Base-by-base conservation (phyloP, 2,329 filamentous ascomycete genomes). In the Lecanicillium sp. region DNA sequence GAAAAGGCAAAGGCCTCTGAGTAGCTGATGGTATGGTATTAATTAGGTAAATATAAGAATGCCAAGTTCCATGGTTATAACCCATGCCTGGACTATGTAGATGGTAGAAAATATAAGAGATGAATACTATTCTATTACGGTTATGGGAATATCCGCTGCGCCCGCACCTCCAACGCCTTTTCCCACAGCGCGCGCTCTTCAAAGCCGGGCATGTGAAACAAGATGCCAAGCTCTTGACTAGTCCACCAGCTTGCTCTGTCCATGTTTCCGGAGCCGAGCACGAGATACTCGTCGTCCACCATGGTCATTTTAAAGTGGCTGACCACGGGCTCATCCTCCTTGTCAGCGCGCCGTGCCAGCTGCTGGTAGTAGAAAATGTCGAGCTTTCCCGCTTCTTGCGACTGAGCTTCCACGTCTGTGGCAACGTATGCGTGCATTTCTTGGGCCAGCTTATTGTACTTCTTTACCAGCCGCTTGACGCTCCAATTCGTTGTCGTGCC, bases 171-270 rank as follows among this genome's bases (percentile, higher is more conserved):
- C 3, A 66, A 47, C 7, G 64, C 55, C 6, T 47, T 49, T 14
- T 64, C 57, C 64, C 64, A 68, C 4, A 65, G 44, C n/a, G 50
- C 48, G 27, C 55, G 50, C 4, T 55, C 58, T 27, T 57, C 45
- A 29, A 64, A 59, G 1, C 51, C 57, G 3, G 63, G 62, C n/a
- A 62, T 60, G 32, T 70, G 60, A 39, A 78, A 71, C 29, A 78
- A 51, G 20, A 92, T 65, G 1, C 85, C 85, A 16, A 92, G 63
- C 60, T 94, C 86, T 59, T 92, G 86, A 56, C 83, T 89, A 5
- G 86, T 92, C 59, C 77, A 89, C 83, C 84, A 92, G 54, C 83
- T 89, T 7, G 86, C 85, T 1, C 85, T 73, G 59, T 94, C 86
- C 70, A 89, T 77, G 54, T 94, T 94, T 1, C 85, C 85, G 14